Evolutionary conservation across 495 filamentous ascomycete genomes (phyloP).

Genomic region (Neurospora africana): DNA sequence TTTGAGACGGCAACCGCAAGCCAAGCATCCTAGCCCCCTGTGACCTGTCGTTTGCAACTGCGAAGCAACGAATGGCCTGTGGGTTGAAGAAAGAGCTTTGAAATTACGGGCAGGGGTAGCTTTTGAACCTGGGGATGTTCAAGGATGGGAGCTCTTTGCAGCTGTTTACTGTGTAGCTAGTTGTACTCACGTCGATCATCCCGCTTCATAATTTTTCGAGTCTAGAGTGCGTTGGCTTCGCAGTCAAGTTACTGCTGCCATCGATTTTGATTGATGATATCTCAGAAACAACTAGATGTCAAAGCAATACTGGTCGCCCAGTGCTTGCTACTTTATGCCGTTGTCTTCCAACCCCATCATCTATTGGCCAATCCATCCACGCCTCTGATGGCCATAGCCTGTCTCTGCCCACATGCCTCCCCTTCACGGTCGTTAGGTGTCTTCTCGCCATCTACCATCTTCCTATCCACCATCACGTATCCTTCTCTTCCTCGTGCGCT

Average conservation of each 20-base stretch:
- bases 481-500: not conserved
- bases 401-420: not conserved
- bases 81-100: not conserved
- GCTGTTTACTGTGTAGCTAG: not conserved
- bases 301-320: not conserved
- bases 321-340: not conserved
- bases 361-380: not conserved
- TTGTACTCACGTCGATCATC: not conserved
- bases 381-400: not conserved
- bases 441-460: not conserved
- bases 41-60: not conserved
- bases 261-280: not conserved
- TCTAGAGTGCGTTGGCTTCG: not conserved
- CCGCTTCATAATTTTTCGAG: not conserved
- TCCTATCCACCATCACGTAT: not conserved
- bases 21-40: not conserved
- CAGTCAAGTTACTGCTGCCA: not conserved
- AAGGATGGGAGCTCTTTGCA: not conserved
- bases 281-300: not conserved
- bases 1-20: not conserved
- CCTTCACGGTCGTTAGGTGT: not conserved
- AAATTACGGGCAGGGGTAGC: not conserved
- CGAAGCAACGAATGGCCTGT: not conserved
- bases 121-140: not conserved
- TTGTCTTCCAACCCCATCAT: not conserved